Conservation (phyloP, 768 basidiomycete genomes). For the Lanmaoa rubissima region DNA sequence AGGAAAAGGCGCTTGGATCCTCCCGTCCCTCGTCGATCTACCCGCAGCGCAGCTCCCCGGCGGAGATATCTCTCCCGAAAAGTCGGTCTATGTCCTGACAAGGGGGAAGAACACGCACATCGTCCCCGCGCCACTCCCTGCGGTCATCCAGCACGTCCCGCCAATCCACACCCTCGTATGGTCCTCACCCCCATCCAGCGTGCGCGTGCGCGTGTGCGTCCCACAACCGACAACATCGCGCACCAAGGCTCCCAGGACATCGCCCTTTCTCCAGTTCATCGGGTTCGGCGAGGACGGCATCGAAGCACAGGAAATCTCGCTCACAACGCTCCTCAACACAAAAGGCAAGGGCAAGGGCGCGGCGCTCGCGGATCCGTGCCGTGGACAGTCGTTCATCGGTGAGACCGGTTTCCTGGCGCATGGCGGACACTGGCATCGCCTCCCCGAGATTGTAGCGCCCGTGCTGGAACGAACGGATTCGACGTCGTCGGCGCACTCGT, state of each 20-base stretch:
- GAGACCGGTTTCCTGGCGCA: conserved; percentile 47
- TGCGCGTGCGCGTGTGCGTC: conserved; percentile 51
- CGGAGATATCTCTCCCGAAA: conserved; percentile 28
- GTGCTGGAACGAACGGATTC: conserved; percentile 45
- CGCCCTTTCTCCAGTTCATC: conserved; percentile 62
- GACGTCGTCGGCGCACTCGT: conserved; percentile 43
- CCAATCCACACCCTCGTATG: conserved; percentile 59
- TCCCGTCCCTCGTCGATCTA: conserved; percentile 25
- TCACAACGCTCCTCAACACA: conserved; percentile 46
- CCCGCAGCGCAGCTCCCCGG: conserved; percentile 20
- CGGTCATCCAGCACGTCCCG: conserved; percentile 41
- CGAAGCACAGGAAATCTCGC: conserved; percentile 67
- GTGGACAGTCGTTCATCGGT: conserved; percentile 62
- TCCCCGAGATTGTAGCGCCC: conserved; percentile 24
- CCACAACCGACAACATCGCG: conserved; percentile 21
- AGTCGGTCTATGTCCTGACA: conserved; percentile 61
- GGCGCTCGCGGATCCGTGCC: conserved; percentile 42
- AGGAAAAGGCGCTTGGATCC: conserved; percentile 26
- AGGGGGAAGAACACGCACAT: conserved; percentile 68
- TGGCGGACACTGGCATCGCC: conserved; percentile 50
- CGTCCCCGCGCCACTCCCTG: conserved; percentile 64
- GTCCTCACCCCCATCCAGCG: conserved; percentile 54
- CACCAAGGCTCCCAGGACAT: background rate
- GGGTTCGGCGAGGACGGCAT: conserved; percentile 70
- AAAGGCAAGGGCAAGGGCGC: conserved; percentile 43